phyloP scores from a whole-genome alignment of 140 eudicot species.

The Ambrosia hybrid region DNA sequence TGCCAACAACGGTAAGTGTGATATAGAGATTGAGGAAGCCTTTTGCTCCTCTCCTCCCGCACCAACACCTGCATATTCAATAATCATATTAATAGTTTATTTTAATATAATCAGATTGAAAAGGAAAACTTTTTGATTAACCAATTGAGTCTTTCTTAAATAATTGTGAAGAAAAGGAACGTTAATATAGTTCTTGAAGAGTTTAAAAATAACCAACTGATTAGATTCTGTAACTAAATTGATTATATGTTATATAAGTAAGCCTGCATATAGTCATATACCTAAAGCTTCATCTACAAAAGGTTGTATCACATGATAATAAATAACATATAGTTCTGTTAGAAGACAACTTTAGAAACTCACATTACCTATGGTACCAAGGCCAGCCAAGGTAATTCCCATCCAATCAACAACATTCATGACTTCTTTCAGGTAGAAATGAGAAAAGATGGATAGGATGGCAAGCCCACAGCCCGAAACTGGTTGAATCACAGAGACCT shows the following conservation, averaged over 20 bases:
- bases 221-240: background rate
- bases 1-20: slow-evolving; percentile 84
- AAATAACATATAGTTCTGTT: slow-evolving; percentile 1
- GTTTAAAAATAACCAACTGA: slow-evolving; percentile 10
- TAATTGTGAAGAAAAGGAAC: background rate
- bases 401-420: slow-evolving; percentile 97
- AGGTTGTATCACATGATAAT: background rate
- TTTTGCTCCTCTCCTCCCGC: slow-evolving; percentile 99
- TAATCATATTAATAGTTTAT: background rate
- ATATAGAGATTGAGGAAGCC: slow-evolving; percentile 67
- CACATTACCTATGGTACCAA: slow-evolving; percentile 85
- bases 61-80: slow-evolving; percentile 70
- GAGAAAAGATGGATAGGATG: slow-evolving; percentile 87
- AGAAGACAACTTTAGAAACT: slow-evolving; percentile 35
- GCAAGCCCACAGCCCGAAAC: slow-evolving; percentile 99
- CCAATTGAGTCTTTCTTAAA: background rate
- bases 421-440: slow-evolving; percentile 88
- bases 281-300: slow-evolving; percentile 12
- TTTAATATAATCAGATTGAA: background rate
- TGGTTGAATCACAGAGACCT: slow-evolving; percentile 98
- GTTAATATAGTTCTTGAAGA: background rate
- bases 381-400: slow-evolving; percentile 86
- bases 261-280: background rate
- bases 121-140: background rate
- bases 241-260: background rate